Percentiles rank a stretch among this genome's conserved stretches.
Conservation (phyloP, 345 rosid species). For the Salix exigua region DNA sequence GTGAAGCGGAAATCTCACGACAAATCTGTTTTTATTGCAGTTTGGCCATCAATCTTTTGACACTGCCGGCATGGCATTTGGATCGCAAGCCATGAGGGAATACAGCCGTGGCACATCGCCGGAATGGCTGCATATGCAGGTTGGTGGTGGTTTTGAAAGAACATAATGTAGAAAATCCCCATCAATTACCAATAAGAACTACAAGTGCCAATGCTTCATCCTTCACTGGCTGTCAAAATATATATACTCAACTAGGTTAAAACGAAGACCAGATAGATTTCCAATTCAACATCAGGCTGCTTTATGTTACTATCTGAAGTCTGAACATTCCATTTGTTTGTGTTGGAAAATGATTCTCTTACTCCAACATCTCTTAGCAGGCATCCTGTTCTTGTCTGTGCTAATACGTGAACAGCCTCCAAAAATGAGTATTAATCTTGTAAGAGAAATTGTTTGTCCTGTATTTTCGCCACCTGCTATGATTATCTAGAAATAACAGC, state of each 20-base stretch:
- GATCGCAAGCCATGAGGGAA: conserved; percentile 60
- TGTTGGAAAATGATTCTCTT: conserved; percentile 31
- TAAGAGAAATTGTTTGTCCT: conserved; percentile 25
- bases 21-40: conserved; percentile 32
- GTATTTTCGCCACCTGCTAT: not conserved
- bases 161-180: conserved; percentile 26
- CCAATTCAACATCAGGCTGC: conserved; percentile 27
- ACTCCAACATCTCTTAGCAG: conserved; percentile 15
- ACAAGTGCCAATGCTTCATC: conserved; percentile 17
- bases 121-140: conserved; percentile 90
- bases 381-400: conserved; percentile 23
- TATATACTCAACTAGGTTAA: conserved; percentile 17
- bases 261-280: conserved; percentile 20
- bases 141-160: conserved; percentile 70
- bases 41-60: conserved; percentile 66
- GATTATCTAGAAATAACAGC: not conserved
- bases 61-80: conserved; percentile 49
- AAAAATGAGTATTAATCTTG: conserved; percentile 12
- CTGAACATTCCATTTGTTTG: conserved; percentile 20
- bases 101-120: conserved; percentile 63
- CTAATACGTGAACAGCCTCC: conserved; percentile 12
- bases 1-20: not conserved
- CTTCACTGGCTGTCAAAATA: conserved; percentile 19
- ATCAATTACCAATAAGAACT: conserved; percentile 32
- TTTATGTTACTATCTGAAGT: conserved; percentile 9